Percentiles rank a stretch among this genome's conserved stretches.
Conservation (phyloP, 306 rosid species). For the Lagenaria siceraria region DNA sequence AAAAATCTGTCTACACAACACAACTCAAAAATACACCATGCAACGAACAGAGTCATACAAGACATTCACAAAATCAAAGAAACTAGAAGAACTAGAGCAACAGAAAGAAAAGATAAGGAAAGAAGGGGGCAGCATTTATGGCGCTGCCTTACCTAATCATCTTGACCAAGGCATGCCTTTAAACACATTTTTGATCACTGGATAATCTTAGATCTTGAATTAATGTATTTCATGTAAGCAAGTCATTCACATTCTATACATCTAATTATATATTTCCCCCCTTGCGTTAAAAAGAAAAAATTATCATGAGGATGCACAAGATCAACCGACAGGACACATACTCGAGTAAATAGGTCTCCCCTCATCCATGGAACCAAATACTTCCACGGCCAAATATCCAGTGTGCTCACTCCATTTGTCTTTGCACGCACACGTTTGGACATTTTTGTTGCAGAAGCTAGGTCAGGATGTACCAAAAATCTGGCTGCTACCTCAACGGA, state of each 20-base stretch:
- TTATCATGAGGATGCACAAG: conserved; percentile 8
- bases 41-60: neutral
- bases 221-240: neutral
- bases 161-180: neutral
- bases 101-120: neutral
- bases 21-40: neutral
- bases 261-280: neutral
- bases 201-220: neutral
- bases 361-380: conserved; percentile 98
- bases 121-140: neutral
- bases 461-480: conserved; percentile 92
- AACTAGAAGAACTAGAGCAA: neutral
- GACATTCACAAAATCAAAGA: neutral
- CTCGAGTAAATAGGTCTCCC: conserved; percentile 79
- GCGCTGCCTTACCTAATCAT: neutral
- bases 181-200: neutral
- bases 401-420: conserved; percentile 69
- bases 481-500: conserved; percentile 96
- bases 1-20: neutral
- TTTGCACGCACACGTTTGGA: conserved; percentile 44
- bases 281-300: conserved; percentile 1
- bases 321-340: conserved; percentile 12
- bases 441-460: conserved; percentile 73
- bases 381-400: conserved; percentile 99
- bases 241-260: neutral